Evolutionary conservation across 1,284 basidiomycete species (phyloP).

Genomic region (Trichosporon asahii): DNA sequence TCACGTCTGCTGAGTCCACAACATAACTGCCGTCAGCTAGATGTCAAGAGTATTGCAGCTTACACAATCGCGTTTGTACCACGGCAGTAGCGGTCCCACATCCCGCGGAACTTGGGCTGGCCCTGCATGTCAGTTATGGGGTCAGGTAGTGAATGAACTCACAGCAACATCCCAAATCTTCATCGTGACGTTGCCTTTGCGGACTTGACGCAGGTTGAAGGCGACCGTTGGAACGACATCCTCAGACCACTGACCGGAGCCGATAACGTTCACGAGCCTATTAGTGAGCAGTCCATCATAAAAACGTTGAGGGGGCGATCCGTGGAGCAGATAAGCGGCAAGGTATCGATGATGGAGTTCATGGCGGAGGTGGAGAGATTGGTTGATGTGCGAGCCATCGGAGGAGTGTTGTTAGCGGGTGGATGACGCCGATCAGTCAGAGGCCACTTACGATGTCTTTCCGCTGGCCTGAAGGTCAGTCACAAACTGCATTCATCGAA

Average conservation of each 20-base stretch:
- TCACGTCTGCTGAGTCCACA: conserved; percentile 80
- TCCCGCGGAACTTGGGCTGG: conserved; percentile 82
- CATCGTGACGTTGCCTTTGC: conserved; percentile 83
- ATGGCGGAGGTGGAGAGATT: neutral
- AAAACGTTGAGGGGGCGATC: neutral
- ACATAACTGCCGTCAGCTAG: conserved; percentile 64
- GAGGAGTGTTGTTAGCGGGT: conserved; percentile 9
- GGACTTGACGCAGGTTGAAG: conserved; percentile 68
- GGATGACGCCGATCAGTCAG: neutral
- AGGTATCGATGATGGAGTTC: neutral
- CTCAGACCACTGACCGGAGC: conserved; percentile 87
- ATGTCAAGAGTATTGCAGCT: conserved; percentile 45
- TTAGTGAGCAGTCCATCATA: neutral
- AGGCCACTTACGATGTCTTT: conserved; percentile 68
- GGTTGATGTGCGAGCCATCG: neutral
- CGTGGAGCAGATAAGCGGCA: neutral
- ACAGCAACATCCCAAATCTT: conserved; percentile 92
- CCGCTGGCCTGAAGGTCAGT: conserved; percentile 67
- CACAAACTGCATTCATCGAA: neutral
- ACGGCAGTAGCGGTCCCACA: conserved; percentile 87
- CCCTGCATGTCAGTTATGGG: conserved; percentile 52
- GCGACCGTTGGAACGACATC: conserved; percentile 92
- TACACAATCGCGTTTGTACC: conserved; percentile 93
- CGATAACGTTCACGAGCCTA: conserved; percentile 76
- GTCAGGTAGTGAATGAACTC: conserved; percentile 18